A percentile compares a stretch with the other conserved stretches of the same genome.
These are phyloP conservation scores for Pythium grandisporangium DNA, from an alignment of 352 stramenopile genomes.

Conservation along the genomic window DNA sequence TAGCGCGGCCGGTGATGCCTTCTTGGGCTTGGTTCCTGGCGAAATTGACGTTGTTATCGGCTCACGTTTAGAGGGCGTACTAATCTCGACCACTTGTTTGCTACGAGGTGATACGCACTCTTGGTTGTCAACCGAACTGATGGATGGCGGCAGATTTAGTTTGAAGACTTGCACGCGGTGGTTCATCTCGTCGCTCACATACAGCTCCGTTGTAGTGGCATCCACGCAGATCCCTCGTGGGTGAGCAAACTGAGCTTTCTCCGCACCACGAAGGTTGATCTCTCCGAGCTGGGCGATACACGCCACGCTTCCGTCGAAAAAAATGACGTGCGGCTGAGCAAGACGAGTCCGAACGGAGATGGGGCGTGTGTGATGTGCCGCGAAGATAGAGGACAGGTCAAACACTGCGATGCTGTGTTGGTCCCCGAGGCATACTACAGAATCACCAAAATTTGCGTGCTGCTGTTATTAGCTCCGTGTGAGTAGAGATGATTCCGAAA, in stretches of 20 bases:
- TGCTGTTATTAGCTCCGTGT: no score
- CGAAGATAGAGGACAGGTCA: slow-evolving; percentile 5
- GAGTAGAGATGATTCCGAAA: no score
- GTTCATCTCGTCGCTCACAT: slow-evolving; percentile 36
- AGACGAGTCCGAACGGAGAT: background rate
- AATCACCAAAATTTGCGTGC: background rate
- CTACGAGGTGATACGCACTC: no score
- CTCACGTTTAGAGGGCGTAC: background rate
- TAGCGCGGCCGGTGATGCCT: no score
- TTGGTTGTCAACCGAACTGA: no score
- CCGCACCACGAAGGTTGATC: background rate
- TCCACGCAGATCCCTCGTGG: slow-evolving; percentile 31
- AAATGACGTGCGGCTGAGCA: background rate
- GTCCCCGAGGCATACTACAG: slow-evolving; percentile 5
- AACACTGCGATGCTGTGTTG: slow-evolving; percentile 2
- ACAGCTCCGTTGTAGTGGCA: slow-evolving; percentile 46
- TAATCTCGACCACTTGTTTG: no score
- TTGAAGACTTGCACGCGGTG: slow-evolving; percentile 40
- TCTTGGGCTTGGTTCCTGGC: no score
- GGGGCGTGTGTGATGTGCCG: background rate
- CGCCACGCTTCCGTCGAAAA: background rate
- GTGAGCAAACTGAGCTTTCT: slow-evolving; percentile 1
- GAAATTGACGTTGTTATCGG: no score
- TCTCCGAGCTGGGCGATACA: no score
- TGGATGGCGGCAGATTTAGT: slow-evolving; percentile 11